These are phyloP conservation scores for Sugiyamaella neomexicana DNA, from an alignment of 1,139 yeast genomes.

Conservation along the genomic window DNA sequence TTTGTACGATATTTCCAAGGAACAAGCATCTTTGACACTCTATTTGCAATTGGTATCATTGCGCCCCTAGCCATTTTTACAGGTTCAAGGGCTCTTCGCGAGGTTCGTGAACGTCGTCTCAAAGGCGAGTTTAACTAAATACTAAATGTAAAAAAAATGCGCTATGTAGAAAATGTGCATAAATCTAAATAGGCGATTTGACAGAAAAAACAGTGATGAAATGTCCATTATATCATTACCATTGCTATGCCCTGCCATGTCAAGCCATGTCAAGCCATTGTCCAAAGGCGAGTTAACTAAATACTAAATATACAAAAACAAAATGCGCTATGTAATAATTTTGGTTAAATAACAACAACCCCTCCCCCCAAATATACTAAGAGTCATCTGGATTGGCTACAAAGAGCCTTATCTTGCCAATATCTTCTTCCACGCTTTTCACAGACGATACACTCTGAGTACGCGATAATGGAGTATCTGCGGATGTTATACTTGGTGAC, in stretches of 20 bases:
- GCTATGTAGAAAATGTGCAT: neutral
- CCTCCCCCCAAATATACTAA: slow-evolving; percentile 17
- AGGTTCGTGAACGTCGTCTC: slow-evolving; percentile 34
- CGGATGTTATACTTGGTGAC: slow-evolving; percentile 16
- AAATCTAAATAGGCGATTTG: too few relatives aligned
- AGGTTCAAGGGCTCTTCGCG: slow-evolving; percentile 64
- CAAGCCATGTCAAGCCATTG: too few relatives aligned
- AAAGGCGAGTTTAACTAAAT: slow-evolving; percentile 24
- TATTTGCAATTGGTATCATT: slow-evolving; percentile 53
- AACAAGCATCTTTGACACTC: slow-evolving; percentile 67
- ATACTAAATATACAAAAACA: too few relatives aligned
- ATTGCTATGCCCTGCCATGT: too few relatives aligned
- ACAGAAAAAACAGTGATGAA: neutral
- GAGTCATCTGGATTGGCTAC: slow-evolving; percentile 68
- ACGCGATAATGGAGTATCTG: slow-evolving; percentile 21
- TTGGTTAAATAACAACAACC: too few relatives aligned
- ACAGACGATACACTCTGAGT: slow-evolving; percentile 30
- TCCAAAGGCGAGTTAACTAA: too few relatives aligned
- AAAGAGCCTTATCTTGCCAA: slow-evolving; percentile 50
- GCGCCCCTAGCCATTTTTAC: slow-evolving; percentile 59
- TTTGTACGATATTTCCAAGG: slow-evolving; percentile 72
- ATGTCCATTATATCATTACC: too few relatives aligned
- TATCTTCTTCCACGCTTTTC: slow-evolving; percentile 44
- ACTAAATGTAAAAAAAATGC: neutral
- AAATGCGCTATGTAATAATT: too few relatives aligned